These are phyloP conservation scores for Mrakiaceae sp. DNA, from an alignment of 1,284 basidiomycete genomes.

Conservation along the genomic window DNA sequence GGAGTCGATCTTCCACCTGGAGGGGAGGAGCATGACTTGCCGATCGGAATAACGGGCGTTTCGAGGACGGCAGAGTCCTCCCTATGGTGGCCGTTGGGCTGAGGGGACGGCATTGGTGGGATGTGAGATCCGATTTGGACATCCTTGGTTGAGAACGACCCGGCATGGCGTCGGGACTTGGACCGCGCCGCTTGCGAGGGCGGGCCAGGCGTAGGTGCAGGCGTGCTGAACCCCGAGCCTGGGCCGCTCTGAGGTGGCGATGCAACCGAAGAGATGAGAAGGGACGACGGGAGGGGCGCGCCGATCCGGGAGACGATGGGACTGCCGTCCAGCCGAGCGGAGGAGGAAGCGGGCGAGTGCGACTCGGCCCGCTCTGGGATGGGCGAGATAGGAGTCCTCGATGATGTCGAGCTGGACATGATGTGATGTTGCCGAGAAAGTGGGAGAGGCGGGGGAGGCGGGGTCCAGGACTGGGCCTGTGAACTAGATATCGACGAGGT, in stretches of 20 bases:
- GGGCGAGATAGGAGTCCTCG: constrained; percentile 33
- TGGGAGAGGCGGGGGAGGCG: constrained; percentile 10
- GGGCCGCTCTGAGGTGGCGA: constrained; percentile 20
- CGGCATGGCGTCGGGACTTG: constrained; percentile 66
- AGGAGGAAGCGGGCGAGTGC: constrained; percentile 25
- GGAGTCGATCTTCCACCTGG: neutral
- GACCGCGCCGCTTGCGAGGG: constrained; percentile 25
- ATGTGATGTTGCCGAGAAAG: constrained; percentile 9
- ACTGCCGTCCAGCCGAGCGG: neutral
- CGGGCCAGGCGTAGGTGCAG: constrained; percentile 21
- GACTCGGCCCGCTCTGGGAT: constrained; percentile 34
- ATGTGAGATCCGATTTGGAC: constrained; percentile 75
- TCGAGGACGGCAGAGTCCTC: no score
- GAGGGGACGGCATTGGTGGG: constrained; percentile 32
- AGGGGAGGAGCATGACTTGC: constrained; percentile 2
- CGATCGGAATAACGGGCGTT: neutral
- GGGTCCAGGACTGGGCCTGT: constrained; percentile 14
- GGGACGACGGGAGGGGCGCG: no score
- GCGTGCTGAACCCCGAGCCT: constrained; percentile 23
- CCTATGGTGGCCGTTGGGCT: no score
- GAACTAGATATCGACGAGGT: neutral
- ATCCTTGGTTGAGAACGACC: constrained; percentile 84
- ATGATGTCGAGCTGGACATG: neutral
- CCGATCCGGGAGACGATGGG: no score
- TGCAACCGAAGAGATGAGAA: no score